These are phyloP conservation scores for Cyberlindnera saturnus DNA, from an alignment of 805 yeast species.

Conservation along the genomic window DNA sequence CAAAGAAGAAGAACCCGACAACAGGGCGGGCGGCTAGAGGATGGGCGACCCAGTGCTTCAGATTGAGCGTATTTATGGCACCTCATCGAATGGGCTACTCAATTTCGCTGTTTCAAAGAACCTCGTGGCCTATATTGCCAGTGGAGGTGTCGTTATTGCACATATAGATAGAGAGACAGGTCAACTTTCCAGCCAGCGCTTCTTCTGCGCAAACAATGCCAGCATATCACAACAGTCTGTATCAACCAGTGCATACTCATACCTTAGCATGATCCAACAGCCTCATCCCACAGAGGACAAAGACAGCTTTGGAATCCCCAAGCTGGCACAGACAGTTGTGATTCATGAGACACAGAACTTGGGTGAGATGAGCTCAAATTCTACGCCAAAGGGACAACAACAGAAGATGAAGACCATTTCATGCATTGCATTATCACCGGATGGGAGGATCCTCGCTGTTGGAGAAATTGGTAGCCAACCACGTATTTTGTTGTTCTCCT, in stretches of 20 bases:
- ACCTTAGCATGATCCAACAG: slow-evolving; percentile 10
- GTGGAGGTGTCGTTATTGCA: slow-evolving; percentile 55
- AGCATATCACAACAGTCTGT: background rate
- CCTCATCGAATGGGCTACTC: slow-evolving; percentile 38
- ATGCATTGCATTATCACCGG: slow-evolving; percentile 55
- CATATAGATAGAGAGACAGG: slow-evolving; percentile 22
- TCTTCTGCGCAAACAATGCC: slow-evolving; percentile 42
- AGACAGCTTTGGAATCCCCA: slow-evolving; percentile 13
- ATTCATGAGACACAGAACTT: background rate
- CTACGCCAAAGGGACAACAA: slow-evolving; percentile 18
- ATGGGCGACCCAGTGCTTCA: slow-evolving; percentile 6
- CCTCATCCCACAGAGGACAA: slow-evolving; percentile 9
- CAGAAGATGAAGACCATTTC: slow-evolving; percentile 44
- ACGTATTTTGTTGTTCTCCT: slow-evolving; percentile 51
- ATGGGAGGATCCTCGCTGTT: slow-evolving; percentile 48
- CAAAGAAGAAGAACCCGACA: background rate
- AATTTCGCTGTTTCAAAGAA: slow-evolving; percentile 36
- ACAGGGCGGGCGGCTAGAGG: background rate
- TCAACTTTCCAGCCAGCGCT: slow-evolving; percentile 33
- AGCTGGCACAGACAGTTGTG: slow-evolving; percentile 10
- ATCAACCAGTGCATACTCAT: slow-evolving; percentile 9
- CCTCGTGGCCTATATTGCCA: slow-evolving; percentile 47
- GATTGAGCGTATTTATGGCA: slow-evolving; percentile 35
- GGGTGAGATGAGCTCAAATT: background rate
- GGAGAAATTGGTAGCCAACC: slow-evolving; percentile 73